Evolutionary conservation across 2,329 filamentous ascomycete genomes (phyloP), one percentile per base, ranked within the genome.

Genomic region (Ophiostoma sp.): DNA sequence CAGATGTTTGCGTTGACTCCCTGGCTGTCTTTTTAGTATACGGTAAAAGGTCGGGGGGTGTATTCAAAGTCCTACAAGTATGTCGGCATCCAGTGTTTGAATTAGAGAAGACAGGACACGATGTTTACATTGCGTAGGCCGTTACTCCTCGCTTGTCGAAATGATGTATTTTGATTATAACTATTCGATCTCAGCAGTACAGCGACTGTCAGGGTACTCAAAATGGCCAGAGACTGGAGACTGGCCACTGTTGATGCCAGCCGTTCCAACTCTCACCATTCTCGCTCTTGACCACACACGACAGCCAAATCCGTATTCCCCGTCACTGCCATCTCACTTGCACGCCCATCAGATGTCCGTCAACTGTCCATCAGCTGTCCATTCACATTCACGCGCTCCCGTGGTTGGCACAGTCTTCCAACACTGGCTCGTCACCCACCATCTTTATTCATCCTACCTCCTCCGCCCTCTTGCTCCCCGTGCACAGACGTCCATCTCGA

Each of bases 371-470:
- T 38, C 18, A 27, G 14, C 27, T 38, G 27, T 12, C 55, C 27
- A 38, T 40, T 16, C 27, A 60, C 12, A 16, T 18, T 40, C 27
- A 16, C 18, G 12, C 9, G 11, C 52, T 58, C 55, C 14, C 27
- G 11, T 60, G 55, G 38, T 60, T 60, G 55, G 55, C 55, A 38
- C 55, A 14, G 18, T 27, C 52, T 27, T 58, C 27, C 16, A 18
- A 38, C 27, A 12, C 38, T 40, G 9, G 40, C 7, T 63, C 60
- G 60, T 63, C 60, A 42, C 60, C 60, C 60, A 63, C 60, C 60
- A 40, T 62, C 12, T 40, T 62, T 5, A 40, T 38, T 8, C 1
- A 6, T 27, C 27, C 55, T 27, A 12, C n/a, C 18, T 11, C 49
- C 49, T 55, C 49, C 49, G 4, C 11, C 18, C 47, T 18, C 16